Evolutionary conservation across 139 green algal species (phyloP).

Genomic region (Limnomonas spitsbergensis): DNA sequence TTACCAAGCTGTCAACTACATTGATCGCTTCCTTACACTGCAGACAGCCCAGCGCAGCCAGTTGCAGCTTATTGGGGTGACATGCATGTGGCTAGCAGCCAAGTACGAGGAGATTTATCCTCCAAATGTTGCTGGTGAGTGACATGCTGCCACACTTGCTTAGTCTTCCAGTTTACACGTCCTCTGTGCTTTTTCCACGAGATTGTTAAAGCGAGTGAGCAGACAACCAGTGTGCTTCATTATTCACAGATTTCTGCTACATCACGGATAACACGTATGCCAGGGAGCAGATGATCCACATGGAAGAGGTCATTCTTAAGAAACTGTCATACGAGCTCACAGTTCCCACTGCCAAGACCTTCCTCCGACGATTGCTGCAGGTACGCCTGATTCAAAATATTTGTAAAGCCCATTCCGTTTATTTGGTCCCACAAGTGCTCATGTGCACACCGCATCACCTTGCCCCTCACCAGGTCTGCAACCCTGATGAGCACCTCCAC

Average conservation of each 20-base stretch:
- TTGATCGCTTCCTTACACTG: conserved; percentile 85
- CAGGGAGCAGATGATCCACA: conserved; percentile 75
- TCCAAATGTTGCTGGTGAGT: conserved; percentile 74
- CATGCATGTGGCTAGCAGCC: conserved; percentile 88
- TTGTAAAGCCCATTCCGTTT: no score
- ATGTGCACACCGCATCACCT: conserved; percentile 3
- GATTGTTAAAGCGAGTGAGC: no score
- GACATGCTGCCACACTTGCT: no score
- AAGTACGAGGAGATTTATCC: conserved; percentile 99
- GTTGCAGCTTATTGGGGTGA: conserved; percentile 78
- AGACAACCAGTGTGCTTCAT: no score
- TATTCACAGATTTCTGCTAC: conserved; percentile 58
- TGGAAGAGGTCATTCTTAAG: conserved; percentile 83
- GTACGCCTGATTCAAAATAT: no score
- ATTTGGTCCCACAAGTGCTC: no score
- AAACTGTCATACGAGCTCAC: conserved; percentile 85
- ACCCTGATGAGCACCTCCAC: conserved; percentile 49
- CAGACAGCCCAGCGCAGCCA: conserved; percentile 35
- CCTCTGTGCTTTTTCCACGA: no score
- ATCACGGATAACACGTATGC: conserved; percentile 98
- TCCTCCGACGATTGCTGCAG: conserved; percentile 69
- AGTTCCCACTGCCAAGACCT: conserved; percentile 87
- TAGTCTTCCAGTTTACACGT: no score
- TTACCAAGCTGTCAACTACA: conserved; percentile 81
- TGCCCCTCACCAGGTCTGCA: conserved; percentile 35